Evolutionary conservation across 164 flowering plant species (phyloP).

Genomic region (Taxillus chinensis): DNA sequence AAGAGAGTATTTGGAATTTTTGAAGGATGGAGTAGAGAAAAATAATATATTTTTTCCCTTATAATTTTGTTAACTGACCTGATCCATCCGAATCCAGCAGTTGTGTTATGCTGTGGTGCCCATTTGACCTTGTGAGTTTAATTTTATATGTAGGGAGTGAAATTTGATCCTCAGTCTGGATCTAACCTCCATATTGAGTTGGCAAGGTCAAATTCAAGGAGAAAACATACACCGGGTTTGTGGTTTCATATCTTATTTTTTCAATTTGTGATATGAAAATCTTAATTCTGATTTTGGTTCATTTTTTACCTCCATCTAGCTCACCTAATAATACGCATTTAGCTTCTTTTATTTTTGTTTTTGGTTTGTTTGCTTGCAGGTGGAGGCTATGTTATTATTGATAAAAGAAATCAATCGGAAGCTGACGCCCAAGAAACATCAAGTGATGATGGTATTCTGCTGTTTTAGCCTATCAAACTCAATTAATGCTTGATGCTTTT

Average conservation of each 20-base stretch:
- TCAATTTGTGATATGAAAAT: neutral
- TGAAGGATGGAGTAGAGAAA: too few relatives aligned
- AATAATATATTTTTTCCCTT: too few relatives aligned
- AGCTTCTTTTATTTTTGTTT: too few relatives aligned
- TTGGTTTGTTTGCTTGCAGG: conserved; percentile 31
- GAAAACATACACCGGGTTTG: conserved; percentile 50
- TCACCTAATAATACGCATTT: neutral
- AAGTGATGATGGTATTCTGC: conserved; percentile 56
- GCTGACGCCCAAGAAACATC: conserved; percentile 42
- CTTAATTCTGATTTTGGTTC: neutral
- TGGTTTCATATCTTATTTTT: neutral
- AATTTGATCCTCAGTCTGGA: conserved; percentile 73
- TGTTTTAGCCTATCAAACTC: neutral
- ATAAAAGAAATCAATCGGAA: conserved; percentile 40
- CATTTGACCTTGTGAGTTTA: conserved; percentile 1
- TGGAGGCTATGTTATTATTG: conserved; percentile 70
- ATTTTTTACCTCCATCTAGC: neutral
- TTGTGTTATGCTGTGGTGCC: neutral
- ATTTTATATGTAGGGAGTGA: conserved; percentile 47
- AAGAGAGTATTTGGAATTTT: too few relatives aligned
- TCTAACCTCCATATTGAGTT: conserved; percentile 67
- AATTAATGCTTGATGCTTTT: neutral
- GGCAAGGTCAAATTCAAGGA: conserved; percentile 82
- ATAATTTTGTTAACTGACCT: too few relatives aligned
- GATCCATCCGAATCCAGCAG: too few relatives aligned